Evolutionary conservation across 1,284 basidiomycete species (phyloP), one percentile per base, ranked within the genome.

Genomic region (Apiotrichum montevideense): DNA sequence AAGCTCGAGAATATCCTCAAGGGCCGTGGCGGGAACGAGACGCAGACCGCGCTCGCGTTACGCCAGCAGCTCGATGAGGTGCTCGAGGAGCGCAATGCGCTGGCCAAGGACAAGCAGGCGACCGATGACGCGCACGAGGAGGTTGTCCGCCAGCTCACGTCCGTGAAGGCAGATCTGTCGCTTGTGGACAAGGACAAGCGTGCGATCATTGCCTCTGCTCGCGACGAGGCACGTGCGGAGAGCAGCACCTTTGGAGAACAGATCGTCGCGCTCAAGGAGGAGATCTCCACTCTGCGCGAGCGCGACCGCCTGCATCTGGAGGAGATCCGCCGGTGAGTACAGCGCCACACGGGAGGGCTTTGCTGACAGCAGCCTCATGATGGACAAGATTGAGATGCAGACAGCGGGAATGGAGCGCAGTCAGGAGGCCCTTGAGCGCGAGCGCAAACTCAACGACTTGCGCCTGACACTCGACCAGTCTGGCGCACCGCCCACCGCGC

Each of bases 321-420:
- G 76, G 90, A 95, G 73, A 84, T 93, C 70, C 92, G 93, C 65
- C 82, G 63, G 70, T 71, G 29, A 37, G 61, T 52, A 37, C 7
- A 34, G 42, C 21, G 21, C 21, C 21, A 21, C 21, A 21, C 21
- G 21, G 21, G 21, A 21, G 21, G 21, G 21, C 21, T 21, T 21
- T 21, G 21, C 21, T 21, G 21, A 21, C 21, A 21, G 67, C 46
- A 65, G 76, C 5, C 80, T 97, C 40, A 78, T 98, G 2, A 79
- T 95, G 55, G 94, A 97, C 73, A 97, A 97, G 79, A 87, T 96
- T 56, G 88, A 83, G 65, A 76, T 96, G 47, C 94, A 96, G 74
- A 86, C 84, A 63, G 88, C 91, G 48, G 85, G 88, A 32, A 90
- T 94, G 63, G 85, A 85, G 35, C 87, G 90, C 66, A 80, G 90